Evolutionary conservation across 2,329 filamentous ascomycete species (phyloP).

Genomic region (Cyanodermella asteris): DNA sequence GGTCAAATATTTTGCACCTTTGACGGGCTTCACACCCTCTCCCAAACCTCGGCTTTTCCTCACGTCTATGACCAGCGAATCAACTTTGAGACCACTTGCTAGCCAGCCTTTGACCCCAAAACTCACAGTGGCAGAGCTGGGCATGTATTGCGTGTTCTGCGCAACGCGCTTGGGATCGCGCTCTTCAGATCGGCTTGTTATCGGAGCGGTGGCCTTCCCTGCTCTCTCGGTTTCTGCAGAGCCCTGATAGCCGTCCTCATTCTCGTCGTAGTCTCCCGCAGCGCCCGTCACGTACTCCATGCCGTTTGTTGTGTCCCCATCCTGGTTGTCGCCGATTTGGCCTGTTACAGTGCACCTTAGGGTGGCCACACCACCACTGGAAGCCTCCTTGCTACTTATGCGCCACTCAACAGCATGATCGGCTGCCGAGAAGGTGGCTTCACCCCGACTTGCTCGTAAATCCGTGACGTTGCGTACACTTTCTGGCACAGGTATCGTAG

Average conservation of each 20-base stretch:
- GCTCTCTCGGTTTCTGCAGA: constrained; percentile 12
- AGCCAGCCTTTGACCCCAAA: constrained; percentile 40
- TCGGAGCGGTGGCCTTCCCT: constrained; percentile 2
- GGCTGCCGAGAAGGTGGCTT: constrained; percentile 58
- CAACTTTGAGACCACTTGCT: constrained; percentile 40
- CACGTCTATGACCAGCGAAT: constrained; percentile 39
- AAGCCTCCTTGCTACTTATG: constrained; percentile 55
- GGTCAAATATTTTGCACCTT: constrained; percentile 93
- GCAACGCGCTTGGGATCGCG: constrained; percentile 36
- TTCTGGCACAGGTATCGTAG: constrained; percentile 58
- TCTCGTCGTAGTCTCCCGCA: constrained; percentile 16
- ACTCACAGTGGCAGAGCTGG: constrained; percentile 51
- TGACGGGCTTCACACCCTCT: constrained; percentile 81
- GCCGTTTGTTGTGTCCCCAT: constrained; percentile 19
- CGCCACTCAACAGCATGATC: constrained; percentile 63
- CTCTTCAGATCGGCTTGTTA: constrained; percentile 16
- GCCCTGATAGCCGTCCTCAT: constrained; percentile 24
- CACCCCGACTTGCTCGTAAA: constrained; percentile 57
- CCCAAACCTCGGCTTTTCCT: constrained; percentile 69
- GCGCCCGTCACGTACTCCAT: constrained; percentile 8
- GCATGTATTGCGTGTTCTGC: constrained; percentile 59
- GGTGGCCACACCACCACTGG: constrained; percentile 43
- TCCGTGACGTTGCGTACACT: constrained; percentile 68
- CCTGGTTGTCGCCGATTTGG: constrained; percentile 26
- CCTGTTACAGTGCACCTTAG: constrained; percentile 66